phyloP scores from a whole-genome alignment of 2,329 filamentous ascomycete genomes.

The Aspergillus pseudonomiae region DNA sequence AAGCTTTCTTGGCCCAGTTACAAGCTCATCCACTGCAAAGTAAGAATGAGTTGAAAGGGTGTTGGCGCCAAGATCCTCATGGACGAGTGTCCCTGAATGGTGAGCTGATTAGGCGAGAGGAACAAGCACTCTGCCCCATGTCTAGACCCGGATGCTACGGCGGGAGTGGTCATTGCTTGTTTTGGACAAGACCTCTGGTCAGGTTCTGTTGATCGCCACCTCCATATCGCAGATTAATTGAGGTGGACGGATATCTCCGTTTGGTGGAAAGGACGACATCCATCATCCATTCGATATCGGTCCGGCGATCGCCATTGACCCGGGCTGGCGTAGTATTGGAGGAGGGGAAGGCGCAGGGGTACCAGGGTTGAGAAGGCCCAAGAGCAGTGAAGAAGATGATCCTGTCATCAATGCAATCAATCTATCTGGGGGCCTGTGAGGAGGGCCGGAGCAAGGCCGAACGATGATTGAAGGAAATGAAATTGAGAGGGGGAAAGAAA shows the following conservation, averaged over 20 bases:
- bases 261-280: background rate
- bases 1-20: conserved; percentile 8
- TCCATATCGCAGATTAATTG: background rate
- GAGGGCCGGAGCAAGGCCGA: background rate
- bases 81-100: background rate
- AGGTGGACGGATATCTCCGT: background rate
- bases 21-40: conserved; percentile 3
- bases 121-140: conserved; percentile 1
- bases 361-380: background rate
- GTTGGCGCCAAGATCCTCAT: conserved; percentile 4
- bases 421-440: conserved; percentile 4
- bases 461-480: background rate
- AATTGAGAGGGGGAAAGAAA: background rate
- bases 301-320: background rate
- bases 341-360: background rate
- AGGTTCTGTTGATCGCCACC: background rate
- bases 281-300: background rate
- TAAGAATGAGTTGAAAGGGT: background rate
- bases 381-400: background rate
- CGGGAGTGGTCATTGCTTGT: conserved; percentile 18
- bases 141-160: conserved; percentile 12
- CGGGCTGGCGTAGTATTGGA: background rate
- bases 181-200: conserved; percentile 15
- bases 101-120: background rate
- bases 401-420: background rate